These are phyloP conservation scores for Punica granatum DNA, from an alignment of 345 rosid genomes.

Conservation along the genomic window DNA sequence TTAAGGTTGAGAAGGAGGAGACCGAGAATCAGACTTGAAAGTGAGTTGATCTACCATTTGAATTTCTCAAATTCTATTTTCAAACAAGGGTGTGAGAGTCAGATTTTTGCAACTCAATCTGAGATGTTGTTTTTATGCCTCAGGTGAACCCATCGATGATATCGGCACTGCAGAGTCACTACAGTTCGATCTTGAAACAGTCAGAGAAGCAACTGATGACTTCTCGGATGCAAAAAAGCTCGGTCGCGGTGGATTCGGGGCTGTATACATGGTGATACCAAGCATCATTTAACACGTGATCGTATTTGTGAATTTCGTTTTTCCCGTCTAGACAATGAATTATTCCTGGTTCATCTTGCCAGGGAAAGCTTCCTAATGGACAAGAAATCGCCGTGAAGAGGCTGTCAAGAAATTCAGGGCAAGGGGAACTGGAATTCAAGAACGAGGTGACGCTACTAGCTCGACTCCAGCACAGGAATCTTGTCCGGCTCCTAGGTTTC, in stretches of 20 bases:
- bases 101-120: not conserved
- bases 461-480: slow-evolving; percentile 31
- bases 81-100: not conserved
- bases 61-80: not conserved
- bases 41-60: not conserved
- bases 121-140: not conserved
- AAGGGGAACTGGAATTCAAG: slow-evolving; percentile 34
- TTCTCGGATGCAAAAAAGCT: slow-evolving; percentile 24
- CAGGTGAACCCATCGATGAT: not conserved
- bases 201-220: slow-evolving; percentile 16
- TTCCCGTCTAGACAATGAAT: not conserved
- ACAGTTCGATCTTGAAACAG: slow-evolving; percentile 14
- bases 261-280: slow-evolving; percentile 21
- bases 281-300: slow-evolving; percentile 6
- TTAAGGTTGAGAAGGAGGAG: slow-evolving; percentile 5
- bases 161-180: slow-evolving; percentile 11
- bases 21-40: not conserved
- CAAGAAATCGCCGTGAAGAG: slow-evolving; percentile 30
- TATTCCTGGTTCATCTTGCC: not conserved
- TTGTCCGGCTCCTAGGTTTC: slow-evolving; percentile 33
- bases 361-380: slow-evolving; percentile 21
- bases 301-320: not conserved
- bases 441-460: slow-evolving; percentile 32
- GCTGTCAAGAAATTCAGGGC: slow-evolving; percentile 20
- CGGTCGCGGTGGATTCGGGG: slow-evolving; percentile 26